Conservation (phyloP, 192 early-diverging fungal genomes). For the Entomortierella lignicola region DNA sequence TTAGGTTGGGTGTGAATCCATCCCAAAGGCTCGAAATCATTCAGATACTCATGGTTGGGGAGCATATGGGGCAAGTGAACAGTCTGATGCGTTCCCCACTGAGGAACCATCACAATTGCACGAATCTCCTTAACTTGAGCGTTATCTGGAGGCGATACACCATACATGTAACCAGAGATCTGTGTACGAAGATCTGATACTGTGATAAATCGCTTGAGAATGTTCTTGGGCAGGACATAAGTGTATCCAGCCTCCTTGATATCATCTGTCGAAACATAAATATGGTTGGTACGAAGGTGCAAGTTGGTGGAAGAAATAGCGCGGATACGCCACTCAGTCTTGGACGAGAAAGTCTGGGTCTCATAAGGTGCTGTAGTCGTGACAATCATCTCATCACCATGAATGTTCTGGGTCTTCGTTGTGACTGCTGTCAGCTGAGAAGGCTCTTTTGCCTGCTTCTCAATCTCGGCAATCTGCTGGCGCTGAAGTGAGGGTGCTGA, state of each 20-base stretch:
- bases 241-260: slow-evolving; percentile 95
- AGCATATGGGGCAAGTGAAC: slow-evolving; percentile 90
- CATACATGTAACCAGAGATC: slow-evolving; percentile 95
- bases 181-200: slow-evolving; percentile 95
- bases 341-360: slow-evolving; percentile 96
- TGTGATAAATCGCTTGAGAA: slow-evolving; percentile 96
- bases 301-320: slow-evolving; percentile 98
- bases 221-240: slow-evolving; percentile 97
- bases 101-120: slow-evolving; percentile 94
- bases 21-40: slow-evolving; percentile 94
- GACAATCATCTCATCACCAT: slow-evolving; percentile 98
- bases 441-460: slow-evolving; percentile 94
- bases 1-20: slow-evolving; percentile 99
- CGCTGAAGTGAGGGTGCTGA: slow-evolving; percentile 95
- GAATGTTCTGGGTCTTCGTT: slow-evolving; percentile 96
- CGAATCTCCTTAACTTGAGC: slow-evolving; percentile 97
- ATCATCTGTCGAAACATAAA: slow-evolving; percentile 96
- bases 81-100: slow-evolving; percentile 97
- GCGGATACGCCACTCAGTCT: slow-evolving; percentile 98
- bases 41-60: slow-evolving; percentile 92
- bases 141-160: slow-evolving; percentile 88
- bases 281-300: slow-evolving; percentile 93
- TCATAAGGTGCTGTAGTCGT: slow-evolving; percentile 98
- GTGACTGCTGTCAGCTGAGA: slow-evolving; percentile 95
- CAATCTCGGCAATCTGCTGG: slow-evolving; percentile 98